Evolutionary conservation across 345 rosid genomes (phyloP).

Genomic region (Gossypium mustelinum): DNA sequence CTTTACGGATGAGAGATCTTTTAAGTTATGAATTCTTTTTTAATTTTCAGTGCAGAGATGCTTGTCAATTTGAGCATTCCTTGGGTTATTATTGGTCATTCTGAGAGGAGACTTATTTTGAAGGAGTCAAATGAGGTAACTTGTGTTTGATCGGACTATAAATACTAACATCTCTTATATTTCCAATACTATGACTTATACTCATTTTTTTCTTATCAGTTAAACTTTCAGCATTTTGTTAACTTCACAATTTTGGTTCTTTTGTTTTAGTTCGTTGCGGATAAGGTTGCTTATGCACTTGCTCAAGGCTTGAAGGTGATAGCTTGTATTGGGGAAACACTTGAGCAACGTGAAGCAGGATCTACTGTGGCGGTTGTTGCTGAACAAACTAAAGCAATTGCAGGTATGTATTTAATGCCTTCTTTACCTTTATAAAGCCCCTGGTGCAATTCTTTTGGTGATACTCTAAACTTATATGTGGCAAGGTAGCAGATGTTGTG

Average conservation of each 20-base stretch:
- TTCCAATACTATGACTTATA: background rate
- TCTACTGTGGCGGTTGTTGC: slow-evolving; percentile 81
- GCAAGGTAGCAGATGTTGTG: background rate
- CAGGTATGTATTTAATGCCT: slow-evolving; percentile 40
- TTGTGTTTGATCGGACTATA: slow-evolving; percentile 12
- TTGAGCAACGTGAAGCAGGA: slow-evolving; percentile 84
- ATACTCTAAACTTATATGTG: background rate
- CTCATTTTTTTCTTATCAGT: background rate
- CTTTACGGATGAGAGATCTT: background rate
- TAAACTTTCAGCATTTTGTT: slow-evolving; percentile 9
- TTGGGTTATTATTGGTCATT: slow-evolving; percentile 96
- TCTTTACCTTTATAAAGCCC: background rate
- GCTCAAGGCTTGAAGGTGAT: slow-evolving; percentile 84
- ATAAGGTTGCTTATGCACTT: slow-evolving; percentile 93
- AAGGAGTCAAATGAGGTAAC: slow-evolving; percentile 70
- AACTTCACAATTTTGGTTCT: background rate
- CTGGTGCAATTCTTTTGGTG: background rate
- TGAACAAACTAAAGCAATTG: slow-evolving; percentile 90
- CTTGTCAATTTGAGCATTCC: slow-evolving; percentile 70
- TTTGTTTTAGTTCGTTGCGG: slow-evolving; percentile 68
- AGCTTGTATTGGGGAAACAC: slow-evolving; percentile 94
- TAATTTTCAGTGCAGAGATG: slow-evolving; percentile 75
- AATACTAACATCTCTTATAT: background rate
- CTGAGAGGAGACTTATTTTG: slow-evolving; percentile 71
- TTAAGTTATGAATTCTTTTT: slow-evolving; percentile 14